Evolutionary conservation across 179 eudicot genomes (phyloP).

Genomic region (Amaranthus tricolor): DNA sequence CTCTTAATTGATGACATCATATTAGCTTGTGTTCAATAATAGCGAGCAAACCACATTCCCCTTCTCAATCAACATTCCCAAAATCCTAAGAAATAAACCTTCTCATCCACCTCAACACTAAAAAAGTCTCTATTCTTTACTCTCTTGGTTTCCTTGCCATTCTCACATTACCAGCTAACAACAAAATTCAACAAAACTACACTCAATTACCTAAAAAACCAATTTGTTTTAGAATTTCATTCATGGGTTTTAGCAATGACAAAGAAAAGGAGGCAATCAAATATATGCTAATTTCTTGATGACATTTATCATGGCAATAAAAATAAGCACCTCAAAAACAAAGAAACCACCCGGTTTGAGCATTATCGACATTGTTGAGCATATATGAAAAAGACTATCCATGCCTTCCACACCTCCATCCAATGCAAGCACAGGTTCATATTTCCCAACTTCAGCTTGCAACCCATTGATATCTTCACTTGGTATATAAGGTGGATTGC

Average conservation of each 20-base stretch:
- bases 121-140: no score
- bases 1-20: no score
- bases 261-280: neutral
- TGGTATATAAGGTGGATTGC: slow-evolving; percentile 97
- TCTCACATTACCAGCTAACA: no score
- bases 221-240: neutral
- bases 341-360: slow-evolving; percentile 84
- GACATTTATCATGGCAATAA: neutral
- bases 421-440: slow-evolving; percentile 86
- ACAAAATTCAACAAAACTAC: no score
- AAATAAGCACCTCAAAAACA: slow-evolving; percentile 64
- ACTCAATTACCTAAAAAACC: no score
- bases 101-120: no score
- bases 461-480: slow-evolving; percentile 64
- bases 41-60: no score
- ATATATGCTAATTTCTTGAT: neutral
- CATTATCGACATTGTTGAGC: slow-evolving; percentile 54
- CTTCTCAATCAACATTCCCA: no score
- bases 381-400: slow-evolving; percentile 66
- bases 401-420: slow-evolving; percentile 86
- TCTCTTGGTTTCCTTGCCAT: no score
- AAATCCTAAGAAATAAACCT: no score
- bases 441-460: slow-evolving; percentile 83
- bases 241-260: neutral
- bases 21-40: no score